Percentiles rank a stretch among this genome's conserved stretches.
These are phyloP conservation scores for Pneumocystis carinii DNA, from an alignment of 1,139 yeast genomes.

Conservation along the genomic window DNA sequence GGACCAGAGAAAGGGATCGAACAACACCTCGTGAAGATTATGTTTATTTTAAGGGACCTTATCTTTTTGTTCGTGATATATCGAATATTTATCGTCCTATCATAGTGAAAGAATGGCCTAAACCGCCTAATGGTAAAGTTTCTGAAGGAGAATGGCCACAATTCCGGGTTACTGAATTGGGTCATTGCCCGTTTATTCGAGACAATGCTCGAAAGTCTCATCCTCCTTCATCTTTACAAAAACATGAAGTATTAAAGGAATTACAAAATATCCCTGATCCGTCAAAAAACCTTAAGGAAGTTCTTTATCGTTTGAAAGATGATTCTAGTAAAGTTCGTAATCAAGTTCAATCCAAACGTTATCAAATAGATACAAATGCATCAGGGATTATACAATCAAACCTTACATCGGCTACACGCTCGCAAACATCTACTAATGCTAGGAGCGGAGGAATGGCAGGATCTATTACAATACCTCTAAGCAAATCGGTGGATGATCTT, in stretches of 20 bases:
- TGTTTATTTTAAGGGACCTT: constrained; percentile 63
- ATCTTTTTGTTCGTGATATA: constrained; percentile 66
- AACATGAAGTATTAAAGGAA: background rate
- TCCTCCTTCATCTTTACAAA: background rate
- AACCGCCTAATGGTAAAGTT: constrained; percentile 29
- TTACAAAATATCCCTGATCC: background rate
- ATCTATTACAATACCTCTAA: constrained; percentile 48
- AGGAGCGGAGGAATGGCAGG: constrained; percentile 60
- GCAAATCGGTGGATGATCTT: constrained; percentile 47
- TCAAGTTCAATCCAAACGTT: constrained; percentile 4
- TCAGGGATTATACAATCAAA: constrained; percentile 8
- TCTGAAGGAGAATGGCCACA: constrained; percentile 41
- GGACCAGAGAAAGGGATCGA: constrained; percentile 76
- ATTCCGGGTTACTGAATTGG: constrained; percentile 23
- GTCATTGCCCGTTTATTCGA: constrained; percentile 56
- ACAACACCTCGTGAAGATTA: constrained; percentile 71
- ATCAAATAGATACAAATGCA: constrained; percentile 4
- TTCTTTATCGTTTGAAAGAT: background rate
- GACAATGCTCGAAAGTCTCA: constrained; percentile 23
- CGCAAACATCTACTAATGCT: constrained; percentile 1
- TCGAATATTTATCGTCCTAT: constrained; percentile 69
- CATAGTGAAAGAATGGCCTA: constrained; percentile 65
- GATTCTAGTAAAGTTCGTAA: background rate
- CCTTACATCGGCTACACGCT: constrained; percentile 6
- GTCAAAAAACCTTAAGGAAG: background rate